These are phyloP conservation scores for Cryptomeria japonica DNA, from an alignment of 75 land plant genomes.

Conservation along the genomic window DNA sequence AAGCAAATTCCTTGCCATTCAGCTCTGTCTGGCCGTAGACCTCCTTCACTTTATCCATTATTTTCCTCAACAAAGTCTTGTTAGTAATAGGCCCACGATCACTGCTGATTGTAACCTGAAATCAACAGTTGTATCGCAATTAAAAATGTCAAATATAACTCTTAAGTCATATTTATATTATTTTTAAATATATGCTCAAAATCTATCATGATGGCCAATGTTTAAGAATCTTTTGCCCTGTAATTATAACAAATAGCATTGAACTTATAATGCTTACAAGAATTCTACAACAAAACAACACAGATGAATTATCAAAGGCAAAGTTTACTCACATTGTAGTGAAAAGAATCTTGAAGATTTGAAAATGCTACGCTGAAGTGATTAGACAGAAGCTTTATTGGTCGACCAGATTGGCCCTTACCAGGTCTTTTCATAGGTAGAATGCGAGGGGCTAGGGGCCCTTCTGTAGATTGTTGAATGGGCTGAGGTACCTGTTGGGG, in stretches of 20 bases:
- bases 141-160: background rate
- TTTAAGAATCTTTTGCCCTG: background rate
- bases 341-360: constrained; percentile 52
- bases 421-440: constrained; percentile 61
- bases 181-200: background rate
- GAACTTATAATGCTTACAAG: background rate
- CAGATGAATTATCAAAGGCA: background rate
- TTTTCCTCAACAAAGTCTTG: constrained; percentile 47
- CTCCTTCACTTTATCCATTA: constrained; percentile 50
- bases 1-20: constrained; percentile 48
- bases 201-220: background rate
- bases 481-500: background rate
- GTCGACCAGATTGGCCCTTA: constrained; percentile 45
- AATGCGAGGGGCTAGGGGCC: constrained; percentile 17
- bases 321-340: constrained; percentile 70
- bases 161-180: background rate
- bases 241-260: background rate
- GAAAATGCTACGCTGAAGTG: constrained; percentile 64
- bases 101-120: constrained; percentile 13
- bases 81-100: constrained; percentile 36
- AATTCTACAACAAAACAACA: background rate
- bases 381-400: constrained; percentile 50
- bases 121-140: background rate
- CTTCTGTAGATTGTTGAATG: background rate
- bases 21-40: constrained; percentile 42